These are phyloP conservation scores for Cordyceps farinosa DNA, from an alignment of 2,329 filamentous ascomycete genomes.

Conservation along the genomic window DNA sequence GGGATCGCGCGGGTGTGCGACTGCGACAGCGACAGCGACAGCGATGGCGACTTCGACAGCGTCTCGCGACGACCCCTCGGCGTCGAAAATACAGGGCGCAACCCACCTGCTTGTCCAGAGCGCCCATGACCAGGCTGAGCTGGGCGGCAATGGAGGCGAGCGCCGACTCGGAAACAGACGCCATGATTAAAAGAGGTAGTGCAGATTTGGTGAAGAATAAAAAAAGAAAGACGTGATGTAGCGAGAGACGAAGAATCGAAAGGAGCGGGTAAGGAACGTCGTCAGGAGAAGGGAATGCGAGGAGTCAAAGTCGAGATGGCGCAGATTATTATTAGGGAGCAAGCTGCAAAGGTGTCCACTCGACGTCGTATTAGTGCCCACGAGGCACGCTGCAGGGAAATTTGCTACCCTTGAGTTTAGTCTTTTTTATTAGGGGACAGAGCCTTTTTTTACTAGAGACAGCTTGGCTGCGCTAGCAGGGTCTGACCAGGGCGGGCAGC, in stretches of 20 bases:
- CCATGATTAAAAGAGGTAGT: conserved; percentile 15
- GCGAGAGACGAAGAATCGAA: conserved; percentile 19
- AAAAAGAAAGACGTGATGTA: conserved; percentile 10
- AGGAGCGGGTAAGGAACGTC: conserved; percentile 5
- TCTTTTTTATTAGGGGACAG: conserved; percentile 10
- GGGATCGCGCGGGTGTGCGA: not conserved
- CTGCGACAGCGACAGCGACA: not conserved
- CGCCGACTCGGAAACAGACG: conserved; percentile 16
- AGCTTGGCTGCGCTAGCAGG: conserved; percentile 5
- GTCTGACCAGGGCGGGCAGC: not conserved
- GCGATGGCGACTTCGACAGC: not conserved
- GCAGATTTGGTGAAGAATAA: not conserved
- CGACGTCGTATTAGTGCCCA: conserved; percentile 10
- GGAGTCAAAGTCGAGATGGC: conserved; percentile 2
- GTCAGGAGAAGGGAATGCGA: conserved; percentile 15
- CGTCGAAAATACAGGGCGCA: not conserved
- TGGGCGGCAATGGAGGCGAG: conserved; percentile 18
- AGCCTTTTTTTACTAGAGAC: conserved; percentile 3
- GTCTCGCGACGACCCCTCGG: not conserved
- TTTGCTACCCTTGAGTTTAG: conserved; percentile 3
- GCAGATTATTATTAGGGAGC: conserved; percentile 18
- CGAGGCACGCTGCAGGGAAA: conserved; percentile 12
- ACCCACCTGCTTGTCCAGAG: conserved; percentile 20
- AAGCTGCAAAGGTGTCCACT: conserved; percentile 18
- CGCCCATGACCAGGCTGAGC: conserved; percentile 19